Evolutionary conservation across 2,329 filamentous ascomycete genomes (phyloP).

Genomic region (Sphaerulina populicola): DNA sequence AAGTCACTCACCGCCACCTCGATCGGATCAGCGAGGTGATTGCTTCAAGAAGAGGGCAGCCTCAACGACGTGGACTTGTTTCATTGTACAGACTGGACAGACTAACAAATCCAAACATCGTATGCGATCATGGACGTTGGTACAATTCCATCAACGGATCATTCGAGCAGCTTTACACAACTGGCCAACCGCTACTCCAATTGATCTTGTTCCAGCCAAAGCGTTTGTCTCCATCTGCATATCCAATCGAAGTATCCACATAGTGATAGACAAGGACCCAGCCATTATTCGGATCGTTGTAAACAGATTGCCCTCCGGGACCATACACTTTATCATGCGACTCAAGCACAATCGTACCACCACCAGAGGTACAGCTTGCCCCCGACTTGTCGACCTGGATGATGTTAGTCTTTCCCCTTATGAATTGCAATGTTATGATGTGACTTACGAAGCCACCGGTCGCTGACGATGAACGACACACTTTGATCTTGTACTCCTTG

Average conservation of each 20-base stretch:
- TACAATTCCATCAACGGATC: no score
- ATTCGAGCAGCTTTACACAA: constrained; percentile 4
- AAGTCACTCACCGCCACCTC: no score
- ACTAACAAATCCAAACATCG: no score
- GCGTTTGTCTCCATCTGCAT: constrained; percentile 36
- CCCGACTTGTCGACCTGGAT: constrained; percentile 45
- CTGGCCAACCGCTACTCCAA: constrained; percentile 46
- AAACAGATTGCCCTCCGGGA: constrained; percentile 57
- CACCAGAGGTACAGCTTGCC: constrained; percentile 46
- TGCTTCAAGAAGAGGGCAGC: no score
- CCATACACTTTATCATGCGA: constrained; percentile 55
- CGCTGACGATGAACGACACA: constrained; percentile 50
- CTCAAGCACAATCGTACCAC: constrained; percentile 54
- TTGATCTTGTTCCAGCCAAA: constrained; percentile 47
- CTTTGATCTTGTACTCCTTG: constrained; percentile 58
- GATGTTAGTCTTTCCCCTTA: neutral
- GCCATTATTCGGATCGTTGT: constrained; percentile 43
- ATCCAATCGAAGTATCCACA: constrained; percentile 43
- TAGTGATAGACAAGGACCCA: constrained; percentile 58
- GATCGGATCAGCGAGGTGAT: no score
- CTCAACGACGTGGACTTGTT: no score
- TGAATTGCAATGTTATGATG: neutral
- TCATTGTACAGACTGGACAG: no score
- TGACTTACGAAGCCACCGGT: constrained; percentile 45
- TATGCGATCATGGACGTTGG: no score